Conservation (phyloP, 306 rosid genomes). For the Medicago lupulina region DNA sequence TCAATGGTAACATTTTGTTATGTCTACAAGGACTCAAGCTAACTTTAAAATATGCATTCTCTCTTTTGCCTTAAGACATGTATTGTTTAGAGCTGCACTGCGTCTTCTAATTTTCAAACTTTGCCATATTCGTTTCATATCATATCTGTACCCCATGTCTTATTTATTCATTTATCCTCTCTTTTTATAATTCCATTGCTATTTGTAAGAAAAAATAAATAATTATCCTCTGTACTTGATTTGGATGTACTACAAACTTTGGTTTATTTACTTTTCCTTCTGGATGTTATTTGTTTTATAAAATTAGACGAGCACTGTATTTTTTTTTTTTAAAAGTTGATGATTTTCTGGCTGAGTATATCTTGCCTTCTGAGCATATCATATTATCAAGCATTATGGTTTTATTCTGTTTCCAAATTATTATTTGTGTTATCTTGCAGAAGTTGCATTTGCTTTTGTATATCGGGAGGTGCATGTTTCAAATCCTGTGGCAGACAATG, state of each 20-base stretch:
- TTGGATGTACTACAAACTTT: constrained; percentile 1
- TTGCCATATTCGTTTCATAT: not conserved
- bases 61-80: not conserved
- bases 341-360: constrained; percentile 22
- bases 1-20: not conserved
- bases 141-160: not conserved
- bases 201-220: constrained; percentile 21
- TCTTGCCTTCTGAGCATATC: constrained; percentile 14
- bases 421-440: constrained; percentile 54
- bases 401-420: constrained; percentile 13
- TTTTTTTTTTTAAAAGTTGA: constrained; percentile 9
- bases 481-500: constrained; percentile 49
- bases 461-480: constrained; percentile 72
- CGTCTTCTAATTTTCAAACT: not conserved
- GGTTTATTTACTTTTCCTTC: constrained; percentile 26
- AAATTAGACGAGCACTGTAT: constrained; percentile 6
- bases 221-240: not conserved
- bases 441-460: constrained; percentile 76
- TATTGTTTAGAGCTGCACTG: not conserved
- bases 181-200: constrained; percentile 10
- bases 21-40: not conserved
- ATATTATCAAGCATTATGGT: constrained; percentile 29
- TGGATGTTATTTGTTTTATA: constrained; percentile 30
- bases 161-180: not conserved
- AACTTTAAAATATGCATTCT: not conserved